phyloP scores from a whole-genome alignment of 73 alveolate species.

The Vitrella brassicaformis region DNA sequence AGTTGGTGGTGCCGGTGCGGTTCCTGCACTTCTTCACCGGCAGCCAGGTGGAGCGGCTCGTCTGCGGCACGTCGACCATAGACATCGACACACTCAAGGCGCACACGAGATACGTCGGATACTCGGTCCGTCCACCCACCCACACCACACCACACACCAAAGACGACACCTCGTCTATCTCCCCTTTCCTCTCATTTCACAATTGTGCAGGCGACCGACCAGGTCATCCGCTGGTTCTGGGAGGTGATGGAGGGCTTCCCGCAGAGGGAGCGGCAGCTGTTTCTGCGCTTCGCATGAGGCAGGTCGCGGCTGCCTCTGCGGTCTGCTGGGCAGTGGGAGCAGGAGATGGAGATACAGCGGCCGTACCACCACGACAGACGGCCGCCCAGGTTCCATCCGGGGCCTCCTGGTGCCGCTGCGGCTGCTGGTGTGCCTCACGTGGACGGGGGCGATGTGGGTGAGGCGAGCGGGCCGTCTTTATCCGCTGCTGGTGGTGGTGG shows the following conservation, averaged over 20 bases:
- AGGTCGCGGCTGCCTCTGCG: conserved; percentile 79
- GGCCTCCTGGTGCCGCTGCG: too few species aligned
- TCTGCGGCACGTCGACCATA: conserved; percentile 61
- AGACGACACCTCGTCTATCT: too few species aligned
- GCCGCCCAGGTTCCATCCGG: too few species aligned
- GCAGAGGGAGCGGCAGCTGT: conserved; percentile 61
- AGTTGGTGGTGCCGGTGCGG: conserved; percentile 63
- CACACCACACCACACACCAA: too few species aligned
- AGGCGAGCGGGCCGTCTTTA: conserved; percentile 8
- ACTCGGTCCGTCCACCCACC: too few species aligned
- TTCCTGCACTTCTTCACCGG: conserved; percentile 56
- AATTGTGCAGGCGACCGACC: conserved; percentile 50
- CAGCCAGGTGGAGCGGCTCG: conserved; percentile 57
- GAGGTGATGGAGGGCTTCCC: conserved; percentile 64
- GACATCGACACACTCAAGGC: conserved; percentile 56
- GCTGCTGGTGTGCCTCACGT: too few species aligned
- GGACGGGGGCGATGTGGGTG: too few species aligned
- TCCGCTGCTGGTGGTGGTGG: too few species aligned
- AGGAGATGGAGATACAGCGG: conserved; percentile 34
- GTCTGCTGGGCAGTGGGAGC: conserved; percentile 50
- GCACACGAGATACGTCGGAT: conserved; percentile 58
- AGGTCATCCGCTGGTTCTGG: conserved; percentile 70
- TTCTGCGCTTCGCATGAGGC: conserved; percentile 84
- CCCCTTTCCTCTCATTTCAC: too few species aligned
- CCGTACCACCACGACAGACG: too few species aligned